Evolutionary conservation across 257 asterid genomes (phyloP).

Genomic region (Jaltomata sinuosa): DNA sequence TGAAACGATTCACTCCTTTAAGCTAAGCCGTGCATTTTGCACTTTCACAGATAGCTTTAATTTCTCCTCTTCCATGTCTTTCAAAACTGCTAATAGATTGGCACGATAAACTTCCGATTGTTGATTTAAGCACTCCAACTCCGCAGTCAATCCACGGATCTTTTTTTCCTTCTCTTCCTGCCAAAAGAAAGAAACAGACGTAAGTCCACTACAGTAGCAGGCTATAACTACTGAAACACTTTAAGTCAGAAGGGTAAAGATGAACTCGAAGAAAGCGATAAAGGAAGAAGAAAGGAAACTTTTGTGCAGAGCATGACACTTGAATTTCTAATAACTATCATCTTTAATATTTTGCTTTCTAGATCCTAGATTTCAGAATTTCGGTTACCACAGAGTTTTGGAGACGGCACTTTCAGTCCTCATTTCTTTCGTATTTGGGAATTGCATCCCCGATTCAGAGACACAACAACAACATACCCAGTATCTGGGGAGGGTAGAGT

Average conservation of each 20-base stretch:
- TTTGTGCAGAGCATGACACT: background rate
- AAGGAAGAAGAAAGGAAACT: background rate
- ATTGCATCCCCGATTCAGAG: background rate
- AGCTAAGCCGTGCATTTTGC: conserved; percentile 79
- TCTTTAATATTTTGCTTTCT: background rate
- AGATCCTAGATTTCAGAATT: background rate
- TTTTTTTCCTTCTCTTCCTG: conserved; percentile 85
- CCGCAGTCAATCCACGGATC: conserved; percentile 43
- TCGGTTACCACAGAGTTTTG: background rate
- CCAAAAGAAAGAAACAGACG: conserved; percentile 1
- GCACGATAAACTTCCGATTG: conserved; percentile 69
- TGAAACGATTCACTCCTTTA: conserved; percentile 43
- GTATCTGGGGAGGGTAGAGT: too few species aligned
- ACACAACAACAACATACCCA: too few species aligned
- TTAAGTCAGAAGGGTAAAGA: background rate
- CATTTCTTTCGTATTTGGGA: background rate
- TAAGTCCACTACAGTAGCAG: background rate
- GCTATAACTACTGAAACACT: background rate
- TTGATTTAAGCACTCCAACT: conserved; percentile 50
- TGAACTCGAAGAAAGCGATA: background rate
- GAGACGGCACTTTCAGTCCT: background rate
- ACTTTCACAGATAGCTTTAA: conserved; percentile 84
- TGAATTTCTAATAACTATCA: background rate
- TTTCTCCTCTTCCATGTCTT: conserved; percentile 91
- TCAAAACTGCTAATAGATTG: conserved; percentile 59